Evolutionary conservation across 1,139 yeast genomes (phyloP), one percentile per base, ranked within the genome.

Genomic region (Schwanniomyces etchellsii): DNA sequence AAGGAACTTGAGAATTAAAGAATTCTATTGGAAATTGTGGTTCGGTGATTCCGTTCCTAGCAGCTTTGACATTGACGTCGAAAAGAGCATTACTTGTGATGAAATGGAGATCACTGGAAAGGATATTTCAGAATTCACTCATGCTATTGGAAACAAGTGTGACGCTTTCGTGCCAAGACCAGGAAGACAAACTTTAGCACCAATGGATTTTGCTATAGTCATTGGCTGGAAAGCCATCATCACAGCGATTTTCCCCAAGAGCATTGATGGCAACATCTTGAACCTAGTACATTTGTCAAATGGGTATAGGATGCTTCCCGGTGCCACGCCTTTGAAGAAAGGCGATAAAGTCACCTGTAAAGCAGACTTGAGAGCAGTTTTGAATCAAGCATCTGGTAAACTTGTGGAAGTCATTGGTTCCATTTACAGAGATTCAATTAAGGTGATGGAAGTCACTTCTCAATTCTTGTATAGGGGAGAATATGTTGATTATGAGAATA

Each of bases 141-240:
- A 89, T 50, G 96, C 97, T 39, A 85, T 91, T 57, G 96, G 96
- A 50, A 91, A 91, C 75, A 83, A 83, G 46, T 88, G 96, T 60
- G 97, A 89, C 63, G 96, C 95, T 35, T 91, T 88, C 48, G 96
- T 89, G 40, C 74, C 81, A 39, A 80, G 95, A 68, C 77, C 85
- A 32, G 95, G 94, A 45, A 82, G 84, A 62, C 73, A 71, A 30
- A 79, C 88, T 37, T 72, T 78, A 48, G 98, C 98, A 32, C 99
- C 99, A 51, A 91, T 91, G 97, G 99, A 91, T 69, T 93, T 89
- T 55, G 97, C 98, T 32, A 91, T 91, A 60, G 97, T 93, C 37
- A 77, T 89, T 50, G 98, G 98, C 29, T 91, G 99, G 99, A 83
- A 82, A 66, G 95, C 96, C 31, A 89, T 93, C 53, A 89, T 91